Evolutionary conservation across 805 yeast genomes (phyloP), one percentile per base, ranked within the genome.

Genomic region (Saturnispora galanensis): DNA sequence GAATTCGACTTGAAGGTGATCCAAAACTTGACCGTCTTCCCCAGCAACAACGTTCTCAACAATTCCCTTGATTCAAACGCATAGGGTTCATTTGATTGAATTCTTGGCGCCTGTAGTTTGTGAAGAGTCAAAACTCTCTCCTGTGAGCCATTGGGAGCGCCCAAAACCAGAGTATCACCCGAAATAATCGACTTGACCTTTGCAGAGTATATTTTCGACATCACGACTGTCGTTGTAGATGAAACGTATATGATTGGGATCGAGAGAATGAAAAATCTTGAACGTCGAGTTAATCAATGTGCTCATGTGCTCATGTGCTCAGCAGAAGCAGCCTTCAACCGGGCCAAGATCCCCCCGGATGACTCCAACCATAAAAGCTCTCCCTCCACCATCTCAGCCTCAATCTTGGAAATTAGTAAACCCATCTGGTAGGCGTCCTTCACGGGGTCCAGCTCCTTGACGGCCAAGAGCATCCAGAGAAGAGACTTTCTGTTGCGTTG

Each of bases 401-500:
- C 62, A 4, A 60, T 51, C 30, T 51, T 40, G 47, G 57, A 49
- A 1, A 61, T 38, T 16, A 59, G 38, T 2, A 58, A 21, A n/a
- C 44, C 47, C 2, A 54, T 54, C 41, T 62, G 64, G 2, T 51
- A 39, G 1, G 63, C 59, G 15, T 55, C 56, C 9, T 51, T 46
- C 8, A 32, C 47, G 2, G 62, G 61, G 41, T 71, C 70, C 83
- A 95, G 79, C 56, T 83, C 84, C 45, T 74, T 74, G 6, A 87
- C 81, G 0, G 96, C 80, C 26, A 88, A 58, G 26, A 88, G 58
- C 51, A 73, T 71, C 86, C 95, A 88, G 28, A 89, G 68, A 0
- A 85, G 76, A 1, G 88, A 77, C 57, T 87, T 87, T 44, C 97
- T 71, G 42, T 63, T 63, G 47, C 95, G 67, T 2, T 83, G 75